Percentiles rank a stretch among this genome's conserved stretches.
phyloP scores from a whole-genome alignment of 169 alveolate species.

The Plasmodium gallinaceum region DNA sequence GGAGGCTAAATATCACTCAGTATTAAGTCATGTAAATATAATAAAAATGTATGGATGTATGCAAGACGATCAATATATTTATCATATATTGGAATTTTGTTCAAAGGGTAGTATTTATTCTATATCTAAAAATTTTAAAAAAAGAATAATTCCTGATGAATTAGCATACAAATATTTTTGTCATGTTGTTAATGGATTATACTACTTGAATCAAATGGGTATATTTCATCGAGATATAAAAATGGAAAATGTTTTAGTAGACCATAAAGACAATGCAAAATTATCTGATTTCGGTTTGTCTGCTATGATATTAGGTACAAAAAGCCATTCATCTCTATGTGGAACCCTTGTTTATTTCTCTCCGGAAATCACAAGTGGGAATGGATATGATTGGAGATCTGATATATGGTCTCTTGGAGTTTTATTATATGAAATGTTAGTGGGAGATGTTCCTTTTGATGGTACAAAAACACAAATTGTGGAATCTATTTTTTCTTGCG shows the following conservation, averaged over 20 bases:
- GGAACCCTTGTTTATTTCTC: conserved; percentile 94
- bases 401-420: conserved; percentile 95
- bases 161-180: conserved; percentile 75
- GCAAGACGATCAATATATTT: conserved; percentile 63
- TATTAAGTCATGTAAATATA: conserved; percentile 71
- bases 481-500: conserved; percentile 70
- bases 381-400: conserved; percentile 89
- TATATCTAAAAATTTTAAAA: conserved; percentile 64
- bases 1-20: conserved; percentile 73
- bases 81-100: conserved; percentile 70
- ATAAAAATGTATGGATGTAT: conserved; percentile 77
- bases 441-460: conserved; percentile 92
- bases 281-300: conserved; percentile 81
- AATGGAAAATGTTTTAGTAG: conserved; percentile 82
- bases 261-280: conserved; percentile 74
- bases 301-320: conserved; percentile 49
- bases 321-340: conserved; percentile 85
- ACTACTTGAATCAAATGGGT: conserved; percentile 77
- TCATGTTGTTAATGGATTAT: conserved; percentile 71
- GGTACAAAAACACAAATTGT: conserved; percentile 76
- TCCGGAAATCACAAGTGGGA: conserved; percentile 93
- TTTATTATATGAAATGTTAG: conserved; percentile 91
- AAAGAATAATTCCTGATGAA: conserved; percentile 73
- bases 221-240: conserved; percentile 84
- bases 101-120: conserved; percentile 71